Conservation (phyloP, 108 stramenopile genomes). For the Skeletonema marinoi region DNA sequence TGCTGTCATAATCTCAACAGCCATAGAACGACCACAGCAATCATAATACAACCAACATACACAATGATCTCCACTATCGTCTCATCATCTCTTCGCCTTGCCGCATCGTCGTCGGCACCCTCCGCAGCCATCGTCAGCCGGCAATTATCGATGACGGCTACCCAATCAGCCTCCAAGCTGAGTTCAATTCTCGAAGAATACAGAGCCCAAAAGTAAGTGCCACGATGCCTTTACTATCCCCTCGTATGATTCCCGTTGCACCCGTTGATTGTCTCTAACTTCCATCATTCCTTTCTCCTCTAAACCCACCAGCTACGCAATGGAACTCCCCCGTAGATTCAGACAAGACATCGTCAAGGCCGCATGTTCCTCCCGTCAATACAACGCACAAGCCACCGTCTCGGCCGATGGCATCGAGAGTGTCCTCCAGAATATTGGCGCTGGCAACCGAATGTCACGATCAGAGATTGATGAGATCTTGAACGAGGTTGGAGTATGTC, state of each 20-base stretch:
- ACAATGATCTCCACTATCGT: not conserved
- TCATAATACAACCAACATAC: not conserved
- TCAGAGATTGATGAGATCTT: slow-evolving; percentile 55
- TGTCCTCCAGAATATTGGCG: slow-evolving; percentile 59
- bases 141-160: slow-evolving; percentile 9
- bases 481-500: slow-evolving; percentile 36
- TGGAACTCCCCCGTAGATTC: slow-evolving; percentile 55
- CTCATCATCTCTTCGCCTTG: slow-evolving; percentile 4
- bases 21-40: not conserved
- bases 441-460: slow-evolving; percentile 33
- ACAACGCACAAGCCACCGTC: slow-evolving; percentile 18
- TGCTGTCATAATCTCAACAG: not conserved
- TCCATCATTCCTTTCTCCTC: not conserved
- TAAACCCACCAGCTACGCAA: slow-evolving; percentile 37
- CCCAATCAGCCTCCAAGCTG: slow-evolving; percentile 30
- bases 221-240: not conserved
- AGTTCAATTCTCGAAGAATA: slow-evolving; percentile 52
- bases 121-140: not conserved
- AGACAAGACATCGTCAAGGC: slow-evolving; percentile 57
- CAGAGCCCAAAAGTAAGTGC: slow-evolving; percentile 52
- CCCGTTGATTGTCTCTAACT: not conserved
- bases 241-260: not conserved
- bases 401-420: slow-evolving; percentile 44
- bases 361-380: slow-evolving; percentile 17
- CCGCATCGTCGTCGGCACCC: not conserved